These are phyloP conservation scores for Auricularia heimuer DNA, from an alignment of 768 basidiomycete genomes.

Conservation along the genomic window DNA sequence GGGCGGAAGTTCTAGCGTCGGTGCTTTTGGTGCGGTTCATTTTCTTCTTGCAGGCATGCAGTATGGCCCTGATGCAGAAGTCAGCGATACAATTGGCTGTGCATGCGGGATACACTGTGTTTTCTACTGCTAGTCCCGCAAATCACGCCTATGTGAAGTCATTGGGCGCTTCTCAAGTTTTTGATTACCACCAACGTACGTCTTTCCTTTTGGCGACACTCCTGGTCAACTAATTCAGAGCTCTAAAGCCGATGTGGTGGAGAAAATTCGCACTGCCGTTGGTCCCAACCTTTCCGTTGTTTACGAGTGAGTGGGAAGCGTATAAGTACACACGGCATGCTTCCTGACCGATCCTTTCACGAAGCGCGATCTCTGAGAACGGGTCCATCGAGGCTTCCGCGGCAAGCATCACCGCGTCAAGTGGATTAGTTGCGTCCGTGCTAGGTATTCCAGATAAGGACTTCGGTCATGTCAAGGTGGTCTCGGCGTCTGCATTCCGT, in stretches of 20 bases:
- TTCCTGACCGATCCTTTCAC: not conserved
- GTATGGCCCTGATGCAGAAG: no score
- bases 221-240: no score
- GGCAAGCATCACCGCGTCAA: no score
- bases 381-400: not conserved
- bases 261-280: constrained; percentile 7
- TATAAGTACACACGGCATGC: not conserved
- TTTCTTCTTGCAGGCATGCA: no score
- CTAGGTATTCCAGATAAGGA: no score
- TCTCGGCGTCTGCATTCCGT: no score
- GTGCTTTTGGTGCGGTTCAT: not conserved
- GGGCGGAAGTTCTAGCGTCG: not conserved
- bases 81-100: not conserved
- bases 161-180: constrained; percentile 9
- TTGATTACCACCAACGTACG: constrained; percentile 7
- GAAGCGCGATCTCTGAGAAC: constrained; percentile 11
- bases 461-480: no score
- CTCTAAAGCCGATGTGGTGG: constrained; percentile 6
- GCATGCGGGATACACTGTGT: constrained; percentile 11
- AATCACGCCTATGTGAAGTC: constrained; percentile 14
- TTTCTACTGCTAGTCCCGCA: constrained; percentile 13
- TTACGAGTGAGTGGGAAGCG: constrained; percentile 8
- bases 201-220: not conserved
- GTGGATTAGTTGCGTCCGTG: no score
- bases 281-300: constrained; percentile 10